Base-by-base conservation (phyloP, 352 stramenopile genomes). In the Phytophthora syringae region DNA sequence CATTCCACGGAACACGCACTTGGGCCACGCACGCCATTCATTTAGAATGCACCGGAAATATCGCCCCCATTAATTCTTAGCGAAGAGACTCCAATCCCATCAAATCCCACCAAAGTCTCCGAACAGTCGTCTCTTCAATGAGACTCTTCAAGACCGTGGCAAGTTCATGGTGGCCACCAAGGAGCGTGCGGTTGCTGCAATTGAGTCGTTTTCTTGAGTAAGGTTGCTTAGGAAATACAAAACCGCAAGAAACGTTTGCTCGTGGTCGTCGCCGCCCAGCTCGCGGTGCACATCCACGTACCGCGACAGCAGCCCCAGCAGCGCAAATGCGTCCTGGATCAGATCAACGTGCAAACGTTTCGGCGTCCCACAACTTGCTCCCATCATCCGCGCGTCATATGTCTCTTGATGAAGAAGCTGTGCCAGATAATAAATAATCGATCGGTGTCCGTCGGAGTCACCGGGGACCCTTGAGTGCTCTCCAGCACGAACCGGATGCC, bases 401-500 rank as follows among this genome's bases (percentile, higher is more conserved):
- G 84, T 93, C 58, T 91, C 82, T 7, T 69, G 68, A 51, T 90
- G 59, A 20, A 93, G 64, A 15, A 93, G 60, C 43, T 89, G 80
- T 2, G 71, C 56, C 25, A 93, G 45, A 64, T 89, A 82, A 67
- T 79, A 93, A 54, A 89, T 79, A 30, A 90, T 67, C 0, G 79
- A 90, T 16, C 74, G 71, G 52, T 89, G 70, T 1, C 74, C 73
- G 24, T 91, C 78, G 18, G 71, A 64, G 51, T 92, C 81, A 20
- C 62, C 73, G 0, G 70, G 7, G 78, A 61, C 4, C 78, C 85
- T 27, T 75, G 77, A n/a, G 85, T 92, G 55, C 76, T 87, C 45
- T 91, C 80, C 3, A 93, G 72, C 45, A 92, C 81, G 16, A 92
- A 91, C 7, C 82, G 76, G 43, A 89, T 77, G 7, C 85, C 85